These are phyloP conservation scores for Rasamsonia emersonii DNA, from an alignment of 2,329 filamentous ascomycete genomes.

Conservation along the genomic window DNA sequence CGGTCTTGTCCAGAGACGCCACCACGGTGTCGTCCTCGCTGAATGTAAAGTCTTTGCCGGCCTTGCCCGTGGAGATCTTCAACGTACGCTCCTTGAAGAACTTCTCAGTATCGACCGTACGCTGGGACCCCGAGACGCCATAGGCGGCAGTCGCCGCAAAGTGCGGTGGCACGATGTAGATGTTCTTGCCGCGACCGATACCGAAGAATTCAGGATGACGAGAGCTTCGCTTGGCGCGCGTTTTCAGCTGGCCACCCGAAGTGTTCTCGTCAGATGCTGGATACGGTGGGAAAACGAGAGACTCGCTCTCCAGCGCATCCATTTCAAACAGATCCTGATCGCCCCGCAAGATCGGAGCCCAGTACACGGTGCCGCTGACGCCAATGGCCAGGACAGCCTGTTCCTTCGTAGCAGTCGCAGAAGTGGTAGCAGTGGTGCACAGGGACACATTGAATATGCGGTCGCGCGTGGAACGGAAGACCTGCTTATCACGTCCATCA, in stretches of 20 bases:
- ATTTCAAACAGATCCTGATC: slow-evolving; percentile 73
- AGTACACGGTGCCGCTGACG: slow-evolving; percentile 94
- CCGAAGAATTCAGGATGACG: slow-evolving; percentile 90
- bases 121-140: slow-evolving; percentile 41
- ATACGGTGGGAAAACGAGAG: slow-evolving; percentile 82
- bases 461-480: slow-evolving; percentile 86
- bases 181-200: slow-evolving; percentile 89
- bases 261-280: slow-evolving; percentile 80
- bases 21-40: slow-evolving; percentile 93
- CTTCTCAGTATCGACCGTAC: slow-evolving; percentile 72
- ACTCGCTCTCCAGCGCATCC: slow-evolving; percentile 70
- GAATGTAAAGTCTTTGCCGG: slow-evolving; percentile 96
- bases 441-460: slow-evolving; percentile 91
- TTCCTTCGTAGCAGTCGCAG: slow-evolving; percentile 45
- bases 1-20: slow-evolving; percentile 93
- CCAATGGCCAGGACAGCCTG: slow-evolving; percentile 88
- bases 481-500: slow-evolving; percentile 80
- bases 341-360: slow-evolving; percentile 70
- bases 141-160: slow-evolving; percentile 45
- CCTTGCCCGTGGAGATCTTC: slow-evolving; percentile 94
- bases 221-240: slow-evolving; percentile 80
- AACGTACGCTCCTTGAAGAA: slow-evolving; percentile 79
- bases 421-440: slow-evolving; percentile 55
- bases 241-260: slow-evolving; percentile 89
- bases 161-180: slow-evolving; percentile 69